These are phyloP conservation scores for Sequoia sempervirens DNA, from an alignment of 75 land plant species.

Conservation along the genomic window DNA sequence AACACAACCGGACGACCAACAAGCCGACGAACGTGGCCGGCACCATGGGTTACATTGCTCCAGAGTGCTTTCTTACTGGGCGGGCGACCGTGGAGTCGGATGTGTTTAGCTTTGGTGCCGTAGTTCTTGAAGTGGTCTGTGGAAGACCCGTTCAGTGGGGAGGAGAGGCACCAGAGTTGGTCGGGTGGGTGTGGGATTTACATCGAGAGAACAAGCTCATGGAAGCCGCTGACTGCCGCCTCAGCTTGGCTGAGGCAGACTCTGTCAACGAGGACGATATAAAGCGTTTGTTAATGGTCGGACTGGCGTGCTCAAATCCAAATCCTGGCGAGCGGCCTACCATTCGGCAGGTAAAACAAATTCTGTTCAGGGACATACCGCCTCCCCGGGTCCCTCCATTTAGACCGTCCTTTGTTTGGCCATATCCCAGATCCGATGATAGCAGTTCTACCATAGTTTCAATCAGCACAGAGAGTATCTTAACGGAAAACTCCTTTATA, in stretches of 20 bases:
- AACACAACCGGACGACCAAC: slow-evolving; percentile 4
- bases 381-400: slow-evolving; percentile 47
- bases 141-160: slow-evolving; percentile 34
- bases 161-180: not conserved
- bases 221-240: slow-evolving; percentile 38
- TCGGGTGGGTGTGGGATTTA: slow-evolving; percentile 32
- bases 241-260: slow-evolving; percentile 13
- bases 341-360: slow-evolving; percentile 28
- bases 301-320: slow-evolving; percentile 56
- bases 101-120: slow-evolving; percentile 32
- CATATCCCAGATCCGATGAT: not conserved
- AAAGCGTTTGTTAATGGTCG: slow-evolving; percentile 35
- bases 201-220: slow-evolving; percentile 29
- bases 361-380: slow-evolving; percentile 22
- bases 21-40: slow-evolving; percentile 6
- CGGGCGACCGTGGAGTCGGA: slow-evolving; percentile 7
- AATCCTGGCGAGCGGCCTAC: slow-evolving; percentile 34
- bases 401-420: slow-evolving; percentile 44
- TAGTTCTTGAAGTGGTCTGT: slow-evolving; percentile 50
- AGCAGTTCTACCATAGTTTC: not conserved
- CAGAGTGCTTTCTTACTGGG: slow-evolving; percentile 5
- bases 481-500: too few relatives aligned
- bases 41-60: too few relatives aligned
- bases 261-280: slow-evolving; percentile 12
- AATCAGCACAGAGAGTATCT: too few relatives aligned